Percentiles rank a stretch among this genome's conserved stretches.
Evolutionary conservation across 371 early-diverging fungal species (phyloP).

Genomic region (Circinella umbellata): DNA sequence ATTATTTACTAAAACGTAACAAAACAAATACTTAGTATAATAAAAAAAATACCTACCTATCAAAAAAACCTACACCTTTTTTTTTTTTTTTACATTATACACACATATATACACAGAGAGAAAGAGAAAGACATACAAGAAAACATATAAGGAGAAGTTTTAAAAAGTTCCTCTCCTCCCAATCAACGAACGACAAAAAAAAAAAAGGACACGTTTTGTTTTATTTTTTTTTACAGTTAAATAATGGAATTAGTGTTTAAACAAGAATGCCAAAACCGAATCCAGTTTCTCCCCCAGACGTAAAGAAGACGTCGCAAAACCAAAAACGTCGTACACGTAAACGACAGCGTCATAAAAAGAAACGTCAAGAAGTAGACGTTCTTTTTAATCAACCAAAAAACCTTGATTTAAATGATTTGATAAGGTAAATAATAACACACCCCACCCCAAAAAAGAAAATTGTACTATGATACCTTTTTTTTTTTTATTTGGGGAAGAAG

Average conservation of each 20-base stretch:
- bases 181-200: too few relatives aligned
- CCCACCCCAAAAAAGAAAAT: too few relatives aligned
- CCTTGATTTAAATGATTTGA: conserved; percentile 29
- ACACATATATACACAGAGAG: background rate
- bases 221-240: background rate
- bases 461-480: background rate
- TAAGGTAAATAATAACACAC: conserved; percentile 19
- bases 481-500: background rate
- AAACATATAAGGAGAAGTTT: too few relatives aligned
- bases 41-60: background rate
- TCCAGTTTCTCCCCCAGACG: conserved; percentile 30
- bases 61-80: too few relatives aligned
- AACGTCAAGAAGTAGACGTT: conserved; percentile 12
- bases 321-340: conserved; percentile 33
- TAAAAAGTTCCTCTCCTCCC: background rate
- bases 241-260: conserved; percentile 29
- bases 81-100: too few relatives aligned
- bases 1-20: too few relatives aligned
- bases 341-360: conserved; percentile 34
- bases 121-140: background rate
- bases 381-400: conserved; percentile 8
- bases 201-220: background rate
- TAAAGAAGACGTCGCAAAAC: conserved; percentile 26
- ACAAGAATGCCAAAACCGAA: conserved; percentile 23
- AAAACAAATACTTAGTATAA: background rate